Percentiles rank a stretch among this genome's conserved stretches.
phyloP scores from a whole-genome alignment of 2,329 filamentous ascomycete species.

The Paracoccidioides lutzii region DNA sequence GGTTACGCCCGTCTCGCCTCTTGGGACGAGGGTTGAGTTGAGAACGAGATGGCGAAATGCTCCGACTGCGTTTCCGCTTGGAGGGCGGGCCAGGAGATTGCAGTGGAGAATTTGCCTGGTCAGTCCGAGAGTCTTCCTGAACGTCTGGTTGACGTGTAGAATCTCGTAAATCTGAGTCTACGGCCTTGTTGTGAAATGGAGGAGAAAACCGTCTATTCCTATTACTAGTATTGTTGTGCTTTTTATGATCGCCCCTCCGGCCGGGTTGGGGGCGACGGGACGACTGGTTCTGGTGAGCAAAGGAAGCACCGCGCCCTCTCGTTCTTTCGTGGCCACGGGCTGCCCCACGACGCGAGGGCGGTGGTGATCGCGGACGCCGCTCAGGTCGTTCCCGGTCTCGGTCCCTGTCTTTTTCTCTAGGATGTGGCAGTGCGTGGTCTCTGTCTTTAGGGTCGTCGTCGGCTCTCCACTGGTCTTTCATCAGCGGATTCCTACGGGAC shows the following conservation, averaged over 20 bases:
- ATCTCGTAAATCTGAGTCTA: conserved; percentile 13
- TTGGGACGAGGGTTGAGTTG: conserved; percentile 20
- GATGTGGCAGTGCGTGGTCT: conserved; percentile 21
- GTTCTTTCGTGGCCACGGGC: conserved; percentile 20
- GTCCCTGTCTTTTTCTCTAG: conserved; percentile 13
- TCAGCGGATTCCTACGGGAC: conserved; percentile 36
- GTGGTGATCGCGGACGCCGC: conserved; percentile 29
- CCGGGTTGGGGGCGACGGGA: conserved; percentile 15
- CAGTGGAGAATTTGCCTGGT: conserved; percentile 16
- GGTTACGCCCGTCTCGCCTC: conserved; percentile 25
- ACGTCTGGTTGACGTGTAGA: conserved; percentile 12
- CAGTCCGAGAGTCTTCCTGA: conserved; percentile 13
- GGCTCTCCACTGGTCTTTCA: conserved; percentile 40
- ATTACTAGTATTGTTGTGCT: conserved; percentile 11
- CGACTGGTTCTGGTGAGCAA: conserved; percentile 12
- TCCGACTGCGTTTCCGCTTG: conserved; percentile 31
- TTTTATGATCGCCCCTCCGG: conserved; percentile 13
- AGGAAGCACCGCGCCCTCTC: conserved; percentile 18
- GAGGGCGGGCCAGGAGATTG: conserved; percentile 20
- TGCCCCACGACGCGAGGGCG: conserved; percentile 20
- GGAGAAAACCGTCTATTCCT: conserved; percentile 11
- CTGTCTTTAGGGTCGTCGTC: conserved; percentile 27
- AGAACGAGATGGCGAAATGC: conserved; percentile 25
- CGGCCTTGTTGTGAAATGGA: conserved; percentile 5
- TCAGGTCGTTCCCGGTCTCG: conserved; percentile 24